Conservation (phyloP, 108 stramenopile genomes). For the Schizochytrium sp. region DNA sequence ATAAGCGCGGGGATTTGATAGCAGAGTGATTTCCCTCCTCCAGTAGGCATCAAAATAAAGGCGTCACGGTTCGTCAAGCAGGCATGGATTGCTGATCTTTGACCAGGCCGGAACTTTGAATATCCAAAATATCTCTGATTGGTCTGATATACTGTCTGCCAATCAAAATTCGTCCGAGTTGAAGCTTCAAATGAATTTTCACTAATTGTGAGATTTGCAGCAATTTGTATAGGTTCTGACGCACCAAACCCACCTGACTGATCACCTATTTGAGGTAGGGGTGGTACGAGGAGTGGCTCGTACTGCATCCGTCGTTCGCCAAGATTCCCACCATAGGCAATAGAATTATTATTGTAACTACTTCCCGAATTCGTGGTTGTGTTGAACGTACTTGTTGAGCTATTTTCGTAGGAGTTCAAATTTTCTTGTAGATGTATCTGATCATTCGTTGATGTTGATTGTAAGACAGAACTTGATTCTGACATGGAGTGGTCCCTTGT, state of each 20-base stretch:
- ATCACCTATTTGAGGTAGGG: not conserved
- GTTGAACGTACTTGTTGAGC: not conserved
- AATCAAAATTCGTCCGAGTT: conserved; percentile 2
- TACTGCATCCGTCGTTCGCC: not conserved
- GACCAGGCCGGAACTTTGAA: conserved; percentile 87
- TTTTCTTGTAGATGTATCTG: no score
- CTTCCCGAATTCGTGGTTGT: not conserved
- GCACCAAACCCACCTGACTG: no score
- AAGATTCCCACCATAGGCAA: no score
- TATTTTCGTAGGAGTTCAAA: not conserved
- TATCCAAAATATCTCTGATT: conserved; percentile 84
- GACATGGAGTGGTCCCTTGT: no score
- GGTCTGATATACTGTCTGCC: conserved; percentile 38
- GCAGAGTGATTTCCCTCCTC: conserved; percentile 95
- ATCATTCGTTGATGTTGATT: no score
- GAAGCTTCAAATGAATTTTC: not conserved
- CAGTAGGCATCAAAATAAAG: conserved; percentile 98
- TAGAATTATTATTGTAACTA: no score
- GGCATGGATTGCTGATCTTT: conserved; percentile 87
- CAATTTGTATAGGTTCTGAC: not conserved
- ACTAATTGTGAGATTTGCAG: not conserved
- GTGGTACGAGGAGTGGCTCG: not conserved
- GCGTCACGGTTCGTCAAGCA: conserved; percentile 90
- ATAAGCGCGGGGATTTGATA: conserved; percentile 78
- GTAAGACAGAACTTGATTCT: no score